phyloP scores from a whole-genome alignment of 2,329 filamentous ascomycete species.

The Sporothrix dimorphospora region DNA sequence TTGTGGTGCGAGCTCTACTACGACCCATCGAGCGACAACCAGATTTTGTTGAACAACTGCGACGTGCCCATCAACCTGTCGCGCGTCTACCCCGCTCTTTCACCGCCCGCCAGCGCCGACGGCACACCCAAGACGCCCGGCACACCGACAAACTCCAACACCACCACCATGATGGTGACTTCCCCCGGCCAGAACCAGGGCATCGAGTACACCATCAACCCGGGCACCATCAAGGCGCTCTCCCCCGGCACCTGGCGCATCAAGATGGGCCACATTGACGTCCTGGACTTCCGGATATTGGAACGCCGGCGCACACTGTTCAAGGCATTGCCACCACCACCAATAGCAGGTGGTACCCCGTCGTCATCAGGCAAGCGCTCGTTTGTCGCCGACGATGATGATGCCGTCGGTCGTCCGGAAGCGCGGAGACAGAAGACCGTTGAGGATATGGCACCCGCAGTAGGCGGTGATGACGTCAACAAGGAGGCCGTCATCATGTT shows the following conservation, averaged over 20 bases:
- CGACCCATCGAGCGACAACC: conserved; percentile 60
- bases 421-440: conserved; percentile 40
- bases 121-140: conserved; percentile 19
- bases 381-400: conserved; percentile 50
- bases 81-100: conserved; percentile 46
- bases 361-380: conserved; percentile 57
- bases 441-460: conserved; percentile 30
- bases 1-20: conserved; percentile 66
- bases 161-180: background rate
- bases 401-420: conserved; percentile 42
- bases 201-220: conserved; percentile 44
- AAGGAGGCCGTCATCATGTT: conserved; percentile 61
- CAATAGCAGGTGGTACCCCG: conserved; percentile 37
- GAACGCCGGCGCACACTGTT: conserved; percentile 48
- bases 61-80: conserved; percentile 57
- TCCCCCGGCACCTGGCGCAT: conserved; percentile 62
- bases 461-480: conserved; percentile 33
- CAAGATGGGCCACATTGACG: conserved; percentile 51
- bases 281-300: conserved; percentile 62
- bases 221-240: conserved; percentile 50
- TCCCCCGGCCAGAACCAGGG: conserved; percentile 32
- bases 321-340: conserved; percentile 36
- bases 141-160: background rate
- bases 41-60: conserved; percentile 60
- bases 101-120: conserved; percentile 41